phyloP scores from a whole-genome alignment of 306 rosid genomes.

The Cucurbita argyrosperma region DNA sequence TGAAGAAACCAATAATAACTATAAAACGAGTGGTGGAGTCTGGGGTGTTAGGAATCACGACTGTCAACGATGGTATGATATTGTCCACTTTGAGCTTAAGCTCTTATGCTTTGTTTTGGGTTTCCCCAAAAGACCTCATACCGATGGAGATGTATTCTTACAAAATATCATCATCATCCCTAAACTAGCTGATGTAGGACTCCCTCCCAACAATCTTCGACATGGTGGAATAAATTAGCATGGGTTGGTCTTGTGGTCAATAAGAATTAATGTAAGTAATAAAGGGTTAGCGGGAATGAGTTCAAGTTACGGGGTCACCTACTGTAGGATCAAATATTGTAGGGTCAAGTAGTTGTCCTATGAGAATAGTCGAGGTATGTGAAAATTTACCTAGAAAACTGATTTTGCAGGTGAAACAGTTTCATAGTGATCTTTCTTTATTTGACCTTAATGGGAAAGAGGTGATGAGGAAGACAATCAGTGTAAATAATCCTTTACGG shows the following conservation, averaged over 20 bases:
- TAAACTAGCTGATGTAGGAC: no score
- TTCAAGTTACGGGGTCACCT: neutral
- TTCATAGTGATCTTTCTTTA: slow-evolving; percentile 74
- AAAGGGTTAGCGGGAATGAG: neutral
- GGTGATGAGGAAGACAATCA: slow-evolving; percentile 75
- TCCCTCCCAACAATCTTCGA: no score
- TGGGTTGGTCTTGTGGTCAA: neutral
- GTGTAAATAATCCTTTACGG: slow-evolving; percentile 83
- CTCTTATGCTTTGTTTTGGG: no score
- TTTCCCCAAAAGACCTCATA: no score
- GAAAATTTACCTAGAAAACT: neutral
- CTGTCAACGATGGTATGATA: no score
- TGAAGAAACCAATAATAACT: neutral
- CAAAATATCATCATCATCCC: no score
- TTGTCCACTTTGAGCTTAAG: no score
- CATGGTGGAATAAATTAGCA: neutral
- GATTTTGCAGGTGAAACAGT: slow-evolving; percentile 62
- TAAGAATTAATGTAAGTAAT: no score
- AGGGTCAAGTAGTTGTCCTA: no score
- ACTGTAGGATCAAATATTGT: neutral
- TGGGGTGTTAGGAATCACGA: no score
- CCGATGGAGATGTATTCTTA: no score
- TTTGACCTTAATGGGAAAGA: slow-evolving; percentile 70
- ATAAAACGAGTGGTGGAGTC: neutral
- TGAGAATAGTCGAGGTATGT: neutral